phyloP scores from a whole-genome alignment of 2,329 filamentous ascomycete genomes.

The Cercospora berteroae region DNA sequence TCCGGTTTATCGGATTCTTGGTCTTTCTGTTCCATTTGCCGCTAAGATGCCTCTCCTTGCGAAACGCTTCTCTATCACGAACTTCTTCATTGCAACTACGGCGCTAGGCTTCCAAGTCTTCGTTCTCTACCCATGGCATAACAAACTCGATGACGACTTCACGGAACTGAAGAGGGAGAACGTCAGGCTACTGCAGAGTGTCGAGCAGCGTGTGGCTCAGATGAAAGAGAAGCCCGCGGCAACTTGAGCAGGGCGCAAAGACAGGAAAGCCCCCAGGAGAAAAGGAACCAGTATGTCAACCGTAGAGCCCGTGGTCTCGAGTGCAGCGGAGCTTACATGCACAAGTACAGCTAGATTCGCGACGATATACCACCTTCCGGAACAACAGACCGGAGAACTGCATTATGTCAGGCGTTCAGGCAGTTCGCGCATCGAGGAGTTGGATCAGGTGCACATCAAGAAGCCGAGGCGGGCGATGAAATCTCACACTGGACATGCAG shows the following conservation, averaged over 20 bases:
- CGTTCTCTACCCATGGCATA: constrained; percentile 32
- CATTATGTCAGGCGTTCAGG: background rate
- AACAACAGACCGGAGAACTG: background rate
- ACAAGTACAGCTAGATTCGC: background rate
- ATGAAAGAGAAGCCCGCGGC: background rate
- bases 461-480: background rate
- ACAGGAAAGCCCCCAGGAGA: background rate
- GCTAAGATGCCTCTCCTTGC: constrained; percentile 25
- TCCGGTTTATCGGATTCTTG: background rate
- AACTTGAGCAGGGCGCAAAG: background rate
- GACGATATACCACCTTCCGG: background rate
- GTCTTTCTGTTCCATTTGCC: background rate
- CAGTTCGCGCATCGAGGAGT: background rate
- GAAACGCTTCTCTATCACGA: constrained; percentile 28
- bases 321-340: background rate
- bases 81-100: constrained; percentile 28
- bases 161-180: constrained; percentile 26
- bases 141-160: constrained; percentile 29
- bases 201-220: constrained; percentile 10
- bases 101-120: constrained; percentile 29
- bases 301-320: too few relatives aligned
- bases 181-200: constrained; percentile 15
- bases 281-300: background rate
- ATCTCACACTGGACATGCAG: background rate
- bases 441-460: background rate